A percentile compares a stretch with the other conserved stretches of the same genome.
These are phyloP conservation scores for Phlegmacium glaucopus DNA, from an alignment of 768 basidiomycete species.

Conservation along the genomic window DNA sequence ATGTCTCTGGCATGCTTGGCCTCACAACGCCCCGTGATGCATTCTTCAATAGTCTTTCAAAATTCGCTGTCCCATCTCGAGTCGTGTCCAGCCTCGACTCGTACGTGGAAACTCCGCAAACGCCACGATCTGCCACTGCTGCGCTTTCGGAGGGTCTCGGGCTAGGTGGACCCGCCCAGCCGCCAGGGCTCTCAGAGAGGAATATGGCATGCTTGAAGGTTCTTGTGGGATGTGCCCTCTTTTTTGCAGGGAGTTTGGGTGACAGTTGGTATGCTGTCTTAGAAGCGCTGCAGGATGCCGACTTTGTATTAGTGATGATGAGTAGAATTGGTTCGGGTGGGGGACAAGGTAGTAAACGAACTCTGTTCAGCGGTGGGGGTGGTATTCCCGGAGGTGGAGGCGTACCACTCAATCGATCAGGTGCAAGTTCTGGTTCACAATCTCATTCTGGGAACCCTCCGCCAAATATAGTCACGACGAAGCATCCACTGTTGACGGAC, in stretches of 20 bases:
- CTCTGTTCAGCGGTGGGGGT: slow-evolving; percentile 15
- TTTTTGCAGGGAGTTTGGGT: slow-evolving; percentile 83
- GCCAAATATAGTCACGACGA: slow-evolving; percentile 17
- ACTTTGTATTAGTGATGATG: slow-evolving; percentile 79
- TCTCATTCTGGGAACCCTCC: slow-evolving; percentile 17
- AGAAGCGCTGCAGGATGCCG: slow-evolving; percentile 92
- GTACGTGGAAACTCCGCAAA: slow-evolving; percentile 44
- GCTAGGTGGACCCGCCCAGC: slow-evolving; percentile 44
- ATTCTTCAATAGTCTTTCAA: slow-evolving; percentile 86
- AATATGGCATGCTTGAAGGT: slow-evolving; percentile 91
- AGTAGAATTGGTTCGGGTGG: slow-evolving; percentile 29
- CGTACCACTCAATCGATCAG: slow-evolving; percentile 33
- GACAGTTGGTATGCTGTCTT: slow-evolving; percentile 90
- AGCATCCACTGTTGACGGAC: slow-evolving; percentile 68
- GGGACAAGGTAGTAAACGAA: slow-evolving; percentile 28
- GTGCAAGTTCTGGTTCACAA: slow-evolving; percentile 19
- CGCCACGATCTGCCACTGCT: slow-evolving; percentile 55
- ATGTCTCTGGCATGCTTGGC: slow-evolving; percentile 86
- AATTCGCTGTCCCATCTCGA: slow-evolving; percentile 86
- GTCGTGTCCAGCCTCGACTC: slow-evolving; percentile 83
- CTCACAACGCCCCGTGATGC: slow-evolving; percentile 88
- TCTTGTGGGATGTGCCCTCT: slow-evolving; percentile 70
- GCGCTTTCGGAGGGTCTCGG: slow-evolving; percentile 70
- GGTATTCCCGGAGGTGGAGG: slow-evolving; percentile 21
- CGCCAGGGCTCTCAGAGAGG: slow-evolving; percentile 80